Percentiles rank a stretch among this genome's conserved stretches.
phyloP scores from a whole-genome alignment of 495 filamentous ascomycete species.

The Aspergillus panamensis region DNA sequence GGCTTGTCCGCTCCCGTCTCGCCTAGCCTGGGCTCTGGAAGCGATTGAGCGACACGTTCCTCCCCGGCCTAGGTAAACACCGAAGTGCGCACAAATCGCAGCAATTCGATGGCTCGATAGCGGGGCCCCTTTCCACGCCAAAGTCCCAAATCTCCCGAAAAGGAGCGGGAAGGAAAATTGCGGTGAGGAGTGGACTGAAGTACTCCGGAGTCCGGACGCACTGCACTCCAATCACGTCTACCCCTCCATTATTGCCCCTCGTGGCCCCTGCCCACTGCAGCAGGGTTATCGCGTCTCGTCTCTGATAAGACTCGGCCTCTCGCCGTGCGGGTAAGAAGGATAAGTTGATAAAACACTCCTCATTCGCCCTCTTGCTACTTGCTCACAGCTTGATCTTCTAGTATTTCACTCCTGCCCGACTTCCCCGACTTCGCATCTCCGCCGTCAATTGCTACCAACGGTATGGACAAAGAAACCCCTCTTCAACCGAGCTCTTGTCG shows the following conservation, averaged over 20 bases:
- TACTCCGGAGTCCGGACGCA: too few relatives aligned
- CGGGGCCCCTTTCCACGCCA: not conserved
- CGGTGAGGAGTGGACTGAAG: constrained; percentile 7
- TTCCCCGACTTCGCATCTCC: not conserved
- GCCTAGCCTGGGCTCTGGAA: not conserved
- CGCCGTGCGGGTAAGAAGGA: not conserved
- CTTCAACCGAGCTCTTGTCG: not conserved
- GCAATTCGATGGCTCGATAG: not conserved
- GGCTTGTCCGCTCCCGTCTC: constrained; percentile 12
- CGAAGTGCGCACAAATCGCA: not conserved
- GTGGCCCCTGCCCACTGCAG: not conserved
- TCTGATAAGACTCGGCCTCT: constrained; percentile 2
- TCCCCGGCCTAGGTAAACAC: not conserved
- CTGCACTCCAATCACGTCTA: constrained; percentile 3
- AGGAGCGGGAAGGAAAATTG: constrained; percentile 7
- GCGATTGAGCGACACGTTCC: not conserved
- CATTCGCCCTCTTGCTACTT: constrained; percentile 1
- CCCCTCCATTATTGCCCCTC: constrained; percentile 8
- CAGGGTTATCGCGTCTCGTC: constrained; percentile 2
- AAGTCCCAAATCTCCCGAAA: not conserved
- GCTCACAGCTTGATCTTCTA: not conserved
- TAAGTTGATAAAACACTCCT: not conserved
- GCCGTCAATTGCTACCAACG: not conserved
- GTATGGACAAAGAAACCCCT: not conserved
- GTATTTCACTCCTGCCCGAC: constrained; percentile 4